Conservation (phyloP, 305 asterid genomes). For the Fraxinus albicans region DNA sequence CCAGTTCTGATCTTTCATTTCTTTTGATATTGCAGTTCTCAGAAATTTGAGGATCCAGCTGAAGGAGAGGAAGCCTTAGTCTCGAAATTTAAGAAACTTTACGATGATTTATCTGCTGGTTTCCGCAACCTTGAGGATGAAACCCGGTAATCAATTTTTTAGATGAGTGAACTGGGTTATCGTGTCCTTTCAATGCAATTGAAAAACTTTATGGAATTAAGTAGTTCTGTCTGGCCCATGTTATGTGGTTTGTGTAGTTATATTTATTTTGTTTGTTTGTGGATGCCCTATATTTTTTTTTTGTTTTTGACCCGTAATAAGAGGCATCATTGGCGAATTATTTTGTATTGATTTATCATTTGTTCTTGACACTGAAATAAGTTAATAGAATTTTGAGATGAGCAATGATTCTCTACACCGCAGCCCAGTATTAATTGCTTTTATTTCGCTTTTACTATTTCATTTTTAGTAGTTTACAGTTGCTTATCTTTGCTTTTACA, state of each 20-base stretch:
- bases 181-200: constrained; percentile 13
- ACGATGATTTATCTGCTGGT: constrained; percentile 82
- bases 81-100: constrained; percentile 74
- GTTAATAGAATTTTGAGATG: constrained; percentile 13
- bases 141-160: constrained; percentile 50
- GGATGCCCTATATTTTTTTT: constrained; percentile 31
- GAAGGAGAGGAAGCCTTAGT: constrained; percentile 84
- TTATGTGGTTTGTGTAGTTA: constrained; percentile 37
- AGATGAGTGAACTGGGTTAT: constrained; percentile 22
- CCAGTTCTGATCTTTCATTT: constrained; percentile 9
- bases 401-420: constrained; percentile 6
- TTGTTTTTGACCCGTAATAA: constrained; percentile 30
- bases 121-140: constrained; percentile 98
- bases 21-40: constrained; percentile 56
- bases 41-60: constrained; percentile 97
- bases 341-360: constrained; percentile 10
- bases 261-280: constrained; percentile 29
- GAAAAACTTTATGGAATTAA: constrained; percentile 17
- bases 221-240: constrained; percentile 27
- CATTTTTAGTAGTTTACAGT: neutral
- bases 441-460: neutral
- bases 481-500: neutral
- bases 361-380: constrained; percentile 23
- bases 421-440: neutral
- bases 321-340: constrained; percentile 31